Conservation (phyloP, 805 yeast genomes). For the Candida pseudoglaebosa region DNA sequence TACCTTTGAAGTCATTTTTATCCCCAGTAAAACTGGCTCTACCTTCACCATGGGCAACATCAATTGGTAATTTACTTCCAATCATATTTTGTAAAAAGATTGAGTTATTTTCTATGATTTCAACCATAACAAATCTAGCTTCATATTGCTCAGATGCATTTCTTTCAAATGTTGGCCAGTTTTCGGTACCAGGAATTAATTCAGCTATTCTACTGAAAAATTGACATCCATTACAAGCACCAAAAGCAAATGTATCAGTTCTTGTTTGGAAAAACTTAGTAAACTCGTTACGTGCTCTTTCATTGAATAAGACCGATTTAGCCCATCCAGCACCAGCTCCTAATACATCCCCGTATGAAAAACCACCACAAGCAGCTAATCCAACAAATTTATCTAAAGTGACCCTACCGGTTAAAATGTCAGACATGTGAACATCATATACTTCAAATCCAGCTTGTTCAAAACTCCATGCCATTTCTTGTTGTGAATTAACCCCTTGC, state of each 20-base stretch:
- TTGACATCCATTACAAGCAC: constrained; percentile 99
- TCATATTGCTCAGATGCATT: constrained; percentile 93
- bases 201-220: constrained; percentile 82
- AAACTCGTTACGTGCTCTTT: constrained; percentile 71
- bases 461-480: constrained; percentile 98
- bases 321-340: constrained; percentile 99
- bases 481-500: constrained; percentile 97
- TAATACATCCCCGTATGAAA: constrained; percentile 96
- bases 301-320: constrained; percentile 85
- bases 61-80: constrained; percentile 92
- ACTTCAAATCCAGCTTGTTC: constrained; percentile 90
- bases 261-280: constrained; percentile 78
- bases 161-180: constrained; percentile 95
- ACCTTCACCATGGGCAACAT: constrained; percentile 99
- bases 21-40: constrained; percentile 65
- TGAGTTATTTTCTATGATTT: constrained; percentile 53
- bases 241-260: constrained; percentile 90
- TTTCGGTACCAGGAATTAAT: constrained; percentile 87
- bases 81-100: constrained; percentile 86
- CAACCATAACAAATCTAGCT: constrained; percentile 89
- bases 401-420: constrained; percentile 70
- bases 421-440: constrained; percentile 97
- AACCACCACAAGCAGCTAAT: constrained; percentile 97
- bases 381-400: constrained; percentile 81
- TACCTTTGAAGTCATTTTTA: constrained; percentile 43